Percentiles rank a stretch among this genome's conserved stretches.
These are phyloP conservation scores for Populus tomentosa DNA, from an alignment of 441 rosid genomes.

Conservation along the genomic window DNA sequence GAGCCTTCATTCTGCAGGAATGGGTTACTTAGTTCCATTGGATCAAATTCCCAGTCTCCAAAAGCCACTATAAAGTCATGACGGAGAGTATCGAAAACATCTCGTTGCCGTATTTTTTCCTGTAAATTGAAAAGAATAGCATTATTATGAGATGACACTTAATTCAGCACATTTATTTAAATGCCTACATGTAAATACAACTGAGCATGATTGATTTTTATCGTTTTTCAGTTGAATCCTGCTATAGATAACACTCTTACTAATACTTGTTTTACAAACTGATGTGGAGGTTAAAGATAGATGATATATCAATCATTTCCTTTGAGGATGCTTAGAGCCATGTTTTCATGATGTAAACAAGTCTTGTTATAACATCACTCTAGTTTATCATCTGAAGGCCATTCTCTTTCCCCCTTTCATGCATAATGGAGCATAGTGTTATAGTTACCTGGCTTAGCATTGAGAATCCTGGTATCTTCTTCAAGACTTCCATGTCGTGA, in stretches of 20 bases:
- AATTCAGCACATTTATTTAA: neutral
- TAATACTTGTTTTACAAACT: neutral
- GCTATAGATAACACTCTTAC: neutral
- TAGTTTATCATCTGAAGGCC: neutral
- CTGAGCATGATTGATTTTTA: neutral
- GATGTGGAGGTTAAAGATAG: neutral
- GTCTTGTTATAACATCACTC: neutral
- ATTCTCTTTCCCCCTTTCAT: neutral
- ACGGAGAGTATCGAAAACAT: conserved; percentile 38
- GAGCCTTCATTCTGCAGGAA: conserved; percentile 31
- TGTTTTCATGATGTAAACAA: neutral
- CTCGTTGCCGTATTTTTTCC: conserved; percentile 34
- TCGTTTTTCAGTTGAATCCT: neutral
- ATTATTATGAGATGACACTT: neutral
- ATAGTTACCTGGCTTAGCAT: conserved; percentile 31
- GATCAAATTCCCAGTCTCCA: conserved; percentile 57
- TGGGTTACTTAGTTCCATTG: conserved; percentile 36
- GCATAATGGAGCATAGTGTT: neutral
- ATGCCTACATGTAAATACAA: neutral
- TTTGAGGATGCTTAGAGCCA: neutral
- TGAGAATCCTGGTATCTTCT: conserved; percentile 32
- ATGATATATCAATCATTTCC: neutral
- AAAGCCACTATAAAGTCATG: conserved; percentile 40
- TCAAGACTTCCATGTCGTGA: conserved; percentile 33
- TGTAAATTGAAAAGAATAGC: conserved; percentile 13